Percentiles rank a stretch among this genome's conserved stretches.
phyloP scores from a whole-genome alignment of 805 yeast species.

The Cyberlindnera maritima region DNA sequence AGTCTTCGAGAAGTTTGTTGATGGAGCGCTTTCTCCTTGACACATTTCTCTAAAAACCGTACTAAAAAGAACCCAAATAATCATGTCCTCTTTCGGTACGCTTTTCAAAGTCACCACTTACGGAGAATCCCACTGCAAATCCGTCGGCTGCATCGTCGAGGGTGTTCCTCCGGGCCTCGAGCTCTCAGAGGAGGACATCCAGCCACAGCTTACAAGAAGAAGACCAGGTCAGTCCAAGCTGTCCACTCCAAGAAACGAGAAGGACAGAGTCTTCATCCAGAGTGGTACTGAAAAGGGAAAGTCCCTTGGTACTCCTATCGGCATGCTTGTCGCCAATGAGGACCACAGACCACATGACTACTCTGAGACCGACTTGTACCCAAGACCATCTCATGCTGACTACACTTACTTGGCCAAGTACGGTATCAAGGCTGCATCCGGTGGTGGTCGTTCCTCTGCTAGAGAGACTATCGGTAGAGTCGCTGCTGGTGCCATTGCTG shows the following conservation, averaged over 20 bases:
- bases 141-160: conserved; percentile 97
- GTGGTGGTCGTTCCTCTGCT: conserved; percentile 97
- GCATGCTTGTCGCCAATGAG: conserved; percentile 87
- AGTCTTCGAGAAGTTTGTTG: background rate
- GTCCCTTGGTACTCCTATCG: conserved; percentile 94
- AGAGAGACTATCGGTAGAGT: conserved; percentile 98
- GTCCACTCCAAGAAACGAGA: conserved; percentile 94
- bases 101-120: conserved; percentile 79
- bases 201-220: conserved; percentile 94
- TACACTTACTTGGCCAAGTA: conserved; percentile 88
- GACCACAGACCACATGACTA: conserved; percentile 98
- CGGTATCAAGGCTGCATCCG: conserved; percentile 90
- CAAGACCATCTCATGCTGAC: conserved; percentile 98
- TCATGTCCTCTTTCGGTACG: conserved; percentile 76
- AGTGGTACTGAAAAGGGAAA: conserved; percentile 90
- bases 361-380: conserved; percentile 90
- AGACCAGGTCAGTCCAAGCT: conserved; percentile 95
- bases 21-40: background rate
- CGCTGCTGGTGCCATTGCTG: conserved; percentile 98
- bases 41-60: background rate
- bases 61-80: background rate
- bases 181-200: conserved; percentile 82
- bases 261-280: conserved; percentile 89
- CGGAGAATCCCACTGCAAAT: conserved; percentile 97
- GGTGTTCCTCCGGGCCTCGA: conserved; percentile 96